Evolutionary conservation across 441 rosid genomes (phyloP).

Genomic region (Gossypium schwendimanii): DNA sequence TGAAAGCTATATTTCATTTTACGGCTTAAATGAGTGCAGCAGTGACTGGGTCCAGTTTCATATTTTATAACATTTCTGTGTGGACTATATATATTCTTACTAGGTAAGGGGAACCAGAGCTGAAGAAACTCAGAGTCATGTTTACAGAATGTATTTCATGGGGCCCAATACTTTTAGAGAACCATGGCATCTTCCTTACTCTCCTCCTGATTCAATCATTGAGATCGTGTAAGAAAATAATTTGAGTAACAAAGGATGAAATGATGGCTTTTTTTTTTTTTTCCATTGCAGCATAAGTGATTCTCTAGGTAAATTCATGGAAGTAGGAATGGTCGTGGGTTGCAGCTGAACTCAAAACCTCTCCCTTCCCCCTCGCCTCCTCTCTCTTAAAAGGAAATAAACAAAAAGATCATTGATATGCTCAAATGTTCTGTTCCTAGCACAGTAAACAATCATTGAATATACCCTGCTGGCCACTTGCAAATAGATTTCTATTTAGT

Average conservation of each 20-base stretch:
- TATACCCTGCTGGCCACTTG: background rate
- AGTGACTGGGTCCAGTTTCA: constrained; percentile 7
- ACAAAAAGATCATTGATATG: background rate
- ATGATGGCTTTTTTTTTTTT: background rate
- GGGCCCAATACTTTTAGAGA: constrained; percentile 97
- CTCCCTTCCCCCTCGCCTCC: background rate
- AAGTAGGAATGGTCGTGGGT: background rate
- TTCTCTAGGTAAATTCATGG: background rate
- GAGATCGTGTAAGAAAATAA: constrained; percentile 78
- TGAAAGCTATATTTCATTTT: constrained; percentile 18
- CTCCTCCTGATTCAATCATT: constrained; percentile 84
- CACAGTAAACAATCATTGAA: background rate
- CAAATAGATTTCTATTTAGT: background rate
- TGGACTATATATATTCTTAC: constrained; percentile 17
- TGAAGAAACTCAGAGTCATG: constrained; percentile 94
- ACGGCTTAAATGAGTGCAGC: constrained; percentile 17
- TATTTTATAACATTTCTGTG: constrained; percentile 11
- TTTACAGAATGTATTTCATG: constrained; percentile 89
- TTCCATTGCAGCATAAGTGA: constrained; percentile 12
- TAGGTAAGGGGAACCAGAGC: constrained; percentile 90
- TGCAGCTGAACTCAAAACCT: background rate
- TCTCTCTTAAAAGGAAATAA: background rate
- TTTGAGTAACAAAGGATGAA: background rate
- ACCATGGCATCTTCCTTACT: constrained; percentile 97
- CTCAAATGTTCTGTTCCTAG: background rate